Percentiles rank a stretch among this genome's conserved stretches.
Conservation (phyloP, 768 basidiomycete genomes). For the Candolleomyces eurysporus region DNA sequence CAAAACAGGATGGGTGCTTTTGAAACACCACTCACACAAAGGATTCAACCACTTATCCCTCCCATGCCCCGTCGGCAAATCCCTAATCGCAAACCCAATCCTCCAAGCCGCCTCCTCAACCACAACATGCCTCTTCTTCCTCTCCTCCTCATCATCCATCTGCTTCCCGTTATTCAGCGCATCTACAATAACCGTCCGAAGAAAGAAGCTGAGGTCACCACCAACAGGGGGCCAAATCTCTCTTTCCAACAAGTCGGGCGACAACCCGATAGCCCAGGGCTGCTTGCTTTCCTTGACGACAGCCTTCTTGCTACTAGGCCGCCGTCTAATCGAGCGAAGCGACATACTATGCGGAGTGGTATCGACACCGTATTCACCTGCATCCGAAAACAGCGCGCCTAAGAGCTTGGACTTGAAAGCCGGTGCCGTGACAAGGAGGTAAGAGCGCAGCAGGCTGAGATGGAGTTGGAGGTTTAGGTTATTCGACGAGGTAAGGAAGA, state of each 20-base stretch:
- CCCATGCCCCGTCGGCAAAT: conserved; percentile 61
- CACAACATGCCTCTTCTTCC: conserved; percentile 23
- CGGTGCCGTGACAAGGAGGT: conserved; percentile 69
- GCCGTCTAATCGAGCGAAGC: conserved; percentile 32
- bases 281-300: conserved; percentile 21
- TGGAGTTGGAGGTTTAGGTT: conserved; percentile 70
- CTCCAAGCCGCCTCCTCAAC: conserved; percentile 69
- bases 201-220: conserved; percentile 77
- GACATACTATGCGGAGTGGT: conserved; percentile 31
- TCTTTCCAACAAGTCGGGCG: conserved; percentile 66
- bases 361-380: conserved; percentile 46
- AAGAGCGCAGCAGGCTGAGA: conserved; percentile 67
- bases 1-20: background rate
- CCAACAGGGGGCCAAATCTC: conserved; percentile 87
- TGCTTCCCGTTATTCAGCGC: conserved; percentile 49
- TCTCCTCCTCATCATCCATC: conserved; percentile 16
- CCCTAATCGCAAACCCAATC: conserved; percentile 82
- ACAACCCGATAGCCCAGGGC: conserved; percentile 70
- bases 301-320: conserved; percentile 19
- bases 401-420: conserved; percentile 71
- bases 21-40: conserved; percentile 52
- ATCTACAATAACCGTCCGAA: conserved; percentile 84
- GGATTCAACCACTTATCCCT: conserved; percentile 82
- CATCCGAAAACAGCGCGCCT: conserved; percentile 76
- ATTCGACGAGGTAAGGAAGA: conserved; percentile 62